Evolutionary conservation across 352 stramenopile species (phyloP), one percentile per base, ranked within the genome.

Genomic region (Phytophthora nicotianae): DNA sequence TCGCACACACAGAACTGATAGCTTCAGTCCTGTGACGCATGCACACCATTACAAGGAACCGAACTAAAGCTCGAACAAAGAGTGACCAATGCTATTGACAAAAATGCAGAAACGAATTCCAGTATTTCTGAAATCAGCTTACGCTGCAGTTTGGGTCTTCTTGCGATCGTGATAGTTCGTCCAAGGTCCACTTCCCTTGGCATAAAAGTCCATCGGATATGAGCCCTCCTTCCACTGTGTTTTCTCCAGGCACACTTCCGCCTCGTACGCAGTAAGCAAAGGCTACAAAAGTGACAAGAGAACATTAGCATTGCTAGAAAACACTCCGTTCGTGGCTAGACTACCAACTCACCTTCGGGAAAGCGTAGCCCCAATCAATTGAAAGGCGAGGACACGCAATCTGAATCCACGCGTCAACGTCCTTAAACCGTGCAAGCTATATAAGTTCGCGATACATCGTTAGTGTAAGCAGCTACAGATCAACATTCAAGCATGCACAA

Each of bases 171-270:
- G 82, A 68, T 98, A 98, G 68, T 99, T 99, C 9, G 91, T 98
- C 98, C 98, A 99, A 13, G 89, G 80, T 5, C 96, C 96, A 67
- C 96, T 97, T 50, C 81, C 91, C 48, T 98, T 97, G 37, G 93
- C 90, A 70, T 99, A 99, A 69, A 98, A 99, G 60, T 99, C 98
- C 98, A 99, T 99, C 14, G 97, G 97, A 84, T 99, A 99, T 14
- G 78, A 72, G 5, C 74, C 82, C 23, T 97, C 80, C 42, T 83
- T 77, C 90, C 91, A 98, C 42, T 87, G 60, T 5, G 78, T 82
- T 65, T 95, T 82, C 45, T 94, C 96, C 21, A 99, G 65, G 43
- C 86, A 96, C 0, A 99, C 97, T 79, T 98, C 93, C 9, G 97
- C 86, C 70, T 99, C 98, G 66, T 99, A 99, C 0, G 97, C 86